phyloP scores from a whole-genome alignment of 495 filamentous ascomycete species.

The Emericellopsis terricola region DNA sequence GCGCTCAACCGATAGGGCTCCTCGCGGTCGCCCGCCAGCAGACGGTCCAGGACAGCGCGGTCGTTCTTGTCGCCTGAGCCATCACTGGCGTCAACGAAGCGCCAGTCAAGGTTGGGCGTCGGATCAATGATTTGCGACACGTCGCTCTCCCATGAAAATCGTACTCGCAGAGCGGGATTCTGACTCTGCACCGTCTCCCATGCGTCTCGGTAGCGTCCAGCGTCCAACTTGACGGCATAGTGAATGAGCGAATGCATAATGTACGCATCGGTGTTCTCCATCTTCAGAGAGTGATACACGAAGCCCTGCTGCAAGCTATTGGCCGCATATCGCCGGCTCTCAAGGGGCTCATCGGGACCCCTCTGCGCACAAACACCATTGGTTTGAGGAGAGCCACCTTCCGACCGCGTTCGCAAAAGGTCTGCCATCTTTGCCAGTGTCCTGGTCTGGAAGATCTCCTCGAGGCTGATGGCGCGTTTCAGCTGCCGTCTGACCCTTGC shows the following conservation, averaged over 20 bases:
- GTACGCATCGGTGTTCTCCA: neutral
- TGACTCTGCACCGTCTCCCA: neutral
- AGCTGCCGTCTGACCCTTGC: constrained; percentile 5
- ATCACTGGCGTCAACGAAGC: neutral
- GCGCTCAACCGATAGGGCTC: neutral
- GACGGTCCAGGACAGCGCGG: neutral
- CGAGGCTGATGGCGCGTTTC: constrained; percentile 3
- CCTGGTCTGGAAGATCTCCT: constrained; percentile 11
- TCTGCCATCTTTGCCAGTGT: constrained; percentile 13
- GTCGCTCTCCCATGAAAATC: neutral
- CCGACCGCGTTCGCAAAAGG: too few species aligned
- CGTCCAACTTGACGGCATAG: neutral
- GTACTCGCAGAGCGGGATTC: neutral
- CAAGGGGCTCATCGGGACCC: too few species aligned
- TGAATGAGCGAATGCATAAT: neutral
- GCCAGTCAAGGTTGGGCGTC: neutral
- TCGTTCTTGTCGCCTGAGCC: neutral
- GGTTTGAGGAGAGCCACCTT: too few species aligned
- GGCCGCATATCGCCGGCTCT: neutral
- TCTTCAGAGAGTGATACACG: neutral
- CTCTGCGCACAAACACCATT: too few species aligned
- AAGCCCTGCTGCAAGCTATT: neutral
- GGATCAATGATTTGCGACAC: neutral
- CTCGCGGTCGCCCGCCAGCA: neutral
- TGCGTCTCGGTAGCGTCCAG: neutral